Base-by-base conservation (phyloP, 441 rosid genomes). In the Manihot esculenta region DNA sequence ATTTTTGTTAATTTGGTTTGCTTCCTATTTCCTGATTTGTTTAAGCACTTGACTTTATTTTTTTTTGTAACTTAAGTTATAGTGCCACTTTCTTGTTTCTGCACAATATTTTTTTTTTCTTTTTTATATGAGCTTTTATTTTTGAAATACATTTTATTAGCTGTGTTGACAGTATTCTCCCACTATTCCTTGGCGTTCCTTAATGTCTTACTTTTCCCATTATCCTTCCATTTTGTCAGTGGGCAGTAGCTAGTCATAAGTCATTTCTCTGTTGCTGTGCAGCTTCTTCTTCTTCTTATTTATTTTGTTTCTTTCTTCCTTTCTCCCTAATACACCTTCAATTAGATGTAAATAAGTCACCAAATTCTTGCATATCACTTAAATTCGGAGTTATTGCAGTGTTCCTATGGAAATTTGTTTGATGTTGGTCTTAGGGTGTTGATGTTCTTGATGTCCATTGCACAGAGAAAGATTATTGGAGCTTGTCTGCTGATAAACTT, bases 1-100 rank as follows among this genome's bases (percentile, higher is more conserved):
- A 51, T 21, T 21, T 38, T 45, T 68, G 66, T 70, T 23, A 61
- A 45, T 64, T 48, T 44, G 49, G 38, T 42, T 42, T 59, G 4
- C 55, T 45, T 64, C 24, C n/a, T 51, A 10, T 71, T 1, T 62
- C 41, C 21, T 63, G 61, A 33, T 42, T 11, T 12, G n/a, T 27
- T 56, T 45, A 26, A 49, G 23, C 50, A 45, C 72, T 14, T 38
- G n/a, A 47, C 21, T 9, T 9, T 27, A 20, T 20, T 35, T 35
- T 66, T 42, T 54, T 13, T 30, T n/a, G n/a, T n/a, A n/a, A n/a
- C n/a, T 47, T 60, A 60, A 6, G 17, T 11, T 30, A 70, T 1
- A 21, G 14, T 70, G 45, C 48, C 20, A 1, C 20, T 18, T 60
- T 10, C 48, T 18, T 1, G 13, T 18, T 60, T 10, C 18, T 15